Evolutionary conservation across 129 eudicot species (phyloP).

Genomic region (Saussurea involucrata): DNA sequence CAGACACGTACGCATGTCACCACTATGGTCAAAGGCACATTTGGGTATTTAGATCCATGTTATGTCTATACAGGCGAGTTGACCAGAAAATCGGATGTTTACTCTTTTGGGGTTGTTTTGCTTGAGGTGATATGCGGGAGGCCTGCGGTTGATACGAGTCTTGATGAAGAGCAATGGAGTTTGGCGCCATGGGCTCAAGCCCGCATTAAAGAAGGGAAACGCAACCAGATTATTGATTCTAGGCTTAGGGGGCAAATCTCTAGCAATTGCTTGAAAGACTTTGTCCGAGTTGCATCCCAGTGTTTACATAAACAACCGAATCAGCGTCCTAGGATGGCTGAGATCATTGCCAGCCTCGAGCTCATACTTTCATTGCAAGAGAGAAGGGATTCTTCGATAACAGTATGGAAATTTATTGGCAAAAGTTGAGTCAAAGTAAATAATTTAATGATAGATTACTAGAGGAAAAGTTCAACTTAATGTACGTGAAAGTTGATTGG

Average conservation of each 20-base stretch:
- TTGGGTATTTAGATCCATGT: background rate
- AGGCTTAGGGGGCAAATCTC: background rate
- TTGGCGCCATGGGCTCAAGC: background rate
- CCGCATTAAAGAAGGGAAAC: background rate
- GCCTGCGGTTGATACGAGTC: background rate
- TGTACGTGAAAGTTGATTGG: background rate
- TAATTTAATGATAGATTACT: background rate
- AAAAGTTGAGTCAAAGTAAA: background rate
- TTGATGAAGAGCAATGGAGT: background rate
- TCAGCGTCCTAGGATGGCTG: background rate
- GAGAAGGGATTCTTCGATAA: background rate
- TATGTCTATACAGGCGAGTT: background rate
- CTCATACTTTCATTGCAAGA: background rate
- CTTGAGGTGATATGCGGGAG: background rate
- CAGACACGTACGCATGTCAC: background rate
- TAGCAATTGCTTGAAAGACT: background rate
- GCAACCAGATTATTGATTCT: background rate
- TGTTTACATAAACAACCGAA: background rate
- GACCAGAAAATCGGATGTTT: background rate
- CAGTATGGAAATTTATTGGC: background rate
- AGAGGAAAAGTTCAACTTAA: background rate
- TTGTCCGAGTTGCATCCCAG: background rate
- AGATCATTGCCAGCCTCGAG: background rate
- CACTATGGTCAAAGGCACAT: background rate
- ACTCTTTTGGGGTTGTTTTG: background rate